phyloP scores from a whole-genome alignment of 2,329 filamentous ascomycete genomes.

The Alternaria novae-zelandiae region DNA sequence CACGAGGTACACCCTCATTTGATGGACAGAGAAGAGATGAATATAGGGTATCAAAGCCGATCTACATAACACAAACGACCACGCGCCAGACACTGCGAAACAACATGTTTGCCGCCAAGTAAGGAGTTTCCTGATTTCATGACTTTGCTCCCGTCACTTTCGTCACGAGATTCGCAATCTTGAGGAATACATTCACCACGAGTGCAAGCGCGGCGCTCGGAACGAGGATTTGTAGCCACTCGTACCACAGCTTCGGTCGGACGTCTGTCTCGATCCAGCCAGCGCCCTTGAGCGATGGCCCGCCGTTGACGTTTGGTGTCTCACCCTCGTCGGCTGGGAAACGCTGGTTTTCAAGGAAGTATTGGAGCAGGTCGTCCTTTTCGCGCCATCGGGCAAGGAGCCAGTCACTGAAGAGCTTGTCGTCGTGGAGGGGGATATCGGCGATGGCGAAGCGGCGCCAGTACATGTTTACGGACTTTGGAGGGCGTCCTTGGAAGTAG shows the following conservation, averaged over 20 bases:
- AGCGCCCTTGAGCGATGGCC: slow-evolving; percentile 40
- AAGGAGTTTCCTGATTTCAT: neutral
- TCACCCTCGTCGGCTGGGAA: slow-evolving; percentile 71
- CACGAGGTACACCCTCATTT: slow-evolving; percentile 36
- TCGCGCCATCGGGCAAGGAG: slow-evolving; percentile 84
- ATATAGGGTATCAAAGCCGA: slow-evolving; percentile 21
- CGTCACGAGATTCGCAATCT: slow-evolving; percentile 31
- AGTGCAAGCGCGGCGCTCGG: slow-evolving; percentile 47
- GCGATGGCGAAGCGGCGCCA: slow-evolving; percentile 85
- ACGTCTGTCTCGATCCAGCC: slow-evolving; percentile 58
- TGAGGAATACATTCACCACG: slow-evolving; percentile 41
- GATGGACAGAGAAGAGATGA: neutral
- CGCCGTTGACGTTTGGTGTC: slow-evolving; percentile 24
- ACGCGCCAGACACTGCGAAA: neutral
- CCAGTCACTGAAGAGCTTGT: slow-evolving; percentile 80
- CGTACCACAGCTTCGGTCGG: slow-evolving; percentile 44
- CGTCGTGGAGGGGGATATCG: slow-evolving; percentile 79
- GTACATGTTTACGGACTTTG: slow-evolving; percentile 94
- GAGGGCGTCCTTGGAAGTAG: slow-evolving; percentile 86
- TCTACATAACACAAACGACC: slow-evolving; percentile 10
- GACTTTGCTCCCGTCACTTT: slow-evolving; percentile 15
- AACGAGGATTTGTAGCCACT: slow-evolving; percentile 54
- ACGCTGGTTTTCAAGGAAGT: slow-evolving; percentile 74
- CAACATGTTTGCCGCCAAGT: neutral
- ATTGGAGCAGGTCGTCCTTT: slow-evolving; percentile 86